Conservation (phyloP, 768 basidiomycete genomes). For the Naematelia encephala region DNA sequence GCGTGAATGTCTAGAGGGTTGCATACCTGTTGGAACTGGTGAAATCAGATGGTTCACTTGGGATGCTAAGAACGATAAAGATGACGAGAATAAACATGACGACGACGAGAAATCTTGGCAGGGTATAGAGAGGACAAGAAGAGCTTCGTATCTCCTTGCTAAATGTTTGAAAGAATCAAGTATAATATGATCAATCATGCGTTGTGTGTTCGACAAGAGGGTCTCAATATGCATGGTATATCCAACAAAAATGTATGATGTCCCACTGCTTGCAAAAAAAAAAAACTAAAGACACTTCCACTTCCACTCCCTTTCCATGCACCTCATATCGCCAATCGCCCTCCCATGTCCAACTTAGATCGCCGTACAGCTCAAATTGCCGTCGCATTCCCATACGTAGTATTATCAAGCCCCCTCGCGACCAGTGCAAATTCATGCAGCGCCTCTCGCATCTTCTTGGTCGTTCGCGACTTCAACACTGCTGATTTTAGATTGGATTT, state of each 20-base stretch:
- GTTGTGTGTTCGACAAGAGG: neutral
- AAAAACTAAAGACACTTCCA: no score
- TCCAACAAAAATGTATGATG: no score
- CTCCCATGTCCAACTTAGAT: neutral
- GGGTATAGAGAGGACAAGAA: constrained; percentile 20
- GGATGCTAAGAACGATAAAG: neutral
- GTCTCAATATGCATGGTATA: constrained; percentile 1
- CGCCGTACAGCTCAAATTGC: constrained; percentile 12
- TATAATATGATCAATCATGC: constrained; percentile 16
- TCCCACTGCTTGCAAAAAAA: no score
- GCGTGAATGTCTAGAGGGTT: constrained; percentile 30
- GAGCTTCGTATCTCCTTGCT: constrained; percentile 18
- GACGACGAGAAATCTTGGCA: constrained; percentile 17
- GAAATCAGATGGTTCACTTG: constrained; percentile 12
- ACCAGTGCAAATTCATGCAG: constrained; percentile 83
- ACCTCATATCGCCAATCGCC: no score
- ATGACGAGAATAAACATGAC: neutral
- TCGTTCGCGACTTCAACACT: constrained; percentile 59
- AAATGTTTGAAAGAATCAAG: constrained; percentile 20
- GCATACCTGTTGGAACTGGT: constrained; percentile 28
- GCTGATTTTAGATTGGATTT: constrained; percentile 65
- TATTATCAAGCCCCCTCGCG: constrained; percentile 76
- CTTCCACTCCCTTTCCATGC: no score
- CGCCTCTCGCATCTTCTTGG: constrained; percentile 72
- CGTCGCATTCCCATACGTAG: constrained; percentile 80